Base-by-base conservation (phyloP, 2,329 filamentous ascomycete genomes). In the Apiospora pterosperma region DNA sequence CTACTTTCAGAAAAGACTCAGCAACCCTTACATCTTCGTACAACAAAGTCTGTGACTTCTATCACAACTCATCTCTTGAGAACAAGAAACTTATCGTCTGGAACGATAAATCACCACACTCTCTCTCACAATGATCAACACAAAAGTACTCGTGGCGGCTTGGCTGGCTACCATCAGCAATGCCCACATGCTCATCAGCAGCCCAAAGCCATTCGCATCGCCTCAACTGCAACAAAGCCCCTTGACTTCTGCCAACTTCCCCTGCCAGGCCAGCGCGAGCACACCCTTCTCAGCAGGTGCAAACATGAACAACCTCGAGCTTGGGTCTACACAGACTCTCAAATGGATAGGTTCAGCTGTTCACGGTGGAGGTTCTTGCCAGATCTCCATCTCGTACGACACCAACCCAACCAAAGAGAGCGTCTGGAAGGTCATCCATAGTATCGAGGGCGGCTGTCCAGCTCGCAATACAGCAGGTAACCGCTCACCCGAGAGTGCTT, bases 331-430 rank as follows among this genome's bases (percentile, higher is more conserved):
- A 0, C 86, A 91, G 71, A 75, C 80, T 0, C 82, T 97, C 1
- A 76, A 78, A 0, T 92, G 97, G 77, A 79, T 79, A 0, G 94
- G 93, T 39, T 80, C 83, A 60, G 94, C 93, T 3, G 88, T 90
- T 0, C 96, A 99, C 70, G 94, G 94, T 21, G 96, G 96, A 63
- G 96, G 96, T 0, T 96, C 92, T 0, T 98, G 96, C 80, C 96
- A 99, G 72, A 80, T 98, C 64, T 91, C 90, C 10, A 81, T 99
- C 71, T 96, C 94, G 0, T 93, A 91, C 21, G 95, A 97, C 70
- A 80, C 83, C 12, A 79, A 84, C 14, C 89, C 93, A 0, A 89
- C 86, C 31, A 86, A 85, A 69, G 76, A 85, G 69, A 90, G 87
- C 0, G 84, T 85, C 25, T 99, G 91, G 89, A 93, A 94, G 76